Base-by-base conservation (phyloP, 257 asterid genomes). In the Solanum medicagineum region DNA sequence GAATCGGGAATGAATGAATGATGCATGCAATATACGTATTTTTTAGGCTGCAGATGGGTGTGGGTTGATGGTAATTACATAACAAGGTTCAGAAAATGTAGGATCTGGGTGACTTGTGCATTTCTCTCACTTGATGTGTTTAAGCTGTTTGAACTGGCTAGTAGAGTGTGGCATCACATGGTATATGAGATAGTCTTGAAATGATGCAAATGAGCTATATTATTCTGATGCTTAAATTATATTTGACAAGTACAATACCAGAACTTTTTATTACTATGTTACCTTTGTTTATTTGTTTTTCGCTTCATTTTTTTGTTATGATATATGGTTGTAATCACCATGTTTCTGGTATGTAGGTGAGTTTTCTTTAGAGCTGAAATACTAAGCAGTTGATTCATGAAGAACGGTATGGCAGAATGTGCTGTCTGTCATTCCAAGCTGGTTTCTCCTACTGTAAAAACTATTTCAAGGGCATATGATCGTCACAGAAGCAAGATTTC, bases 371-470 rank as follows among this genome's bases (percentile, higher is more conserved):
- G 59, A 49, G 59, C 82, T 77, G 82, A 77, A 77, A 51, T 26
- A 49, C 44, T 77, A 49, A 51, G 47, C 62, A 49, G 63, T 77
- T 51, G 81, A 51, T 86, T 59, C 85, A 90, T 90, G 93, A 89
- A 88, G 87, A 90, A 86, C 90, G 97, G 97, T 92, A 93, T 92
- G 95, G 90, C 90, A 89, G 95, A 93, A 91, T 93, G 97, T 86
- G 92, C 94, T 83, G 94, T 92, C 93, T 93, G 97, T 91, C 97
- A 93, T 90, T 92, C 97, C 92, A 92, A 91, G 90, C 85, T 93
- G 81, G 95, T 90, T 54, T 85, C 93, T 55, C 97, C 97, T 59
- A 83, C 95, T 81, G 80, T 92, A 19, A 93, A 92, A 88, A 79
- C 93, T 49, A 84, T 93, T 82, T 90, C 97, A 74, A 92, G 95